Base-by-base conservation (phyloP, 768 basidiomycete genomes). In the Pulveroboletus sp. region DNA sequence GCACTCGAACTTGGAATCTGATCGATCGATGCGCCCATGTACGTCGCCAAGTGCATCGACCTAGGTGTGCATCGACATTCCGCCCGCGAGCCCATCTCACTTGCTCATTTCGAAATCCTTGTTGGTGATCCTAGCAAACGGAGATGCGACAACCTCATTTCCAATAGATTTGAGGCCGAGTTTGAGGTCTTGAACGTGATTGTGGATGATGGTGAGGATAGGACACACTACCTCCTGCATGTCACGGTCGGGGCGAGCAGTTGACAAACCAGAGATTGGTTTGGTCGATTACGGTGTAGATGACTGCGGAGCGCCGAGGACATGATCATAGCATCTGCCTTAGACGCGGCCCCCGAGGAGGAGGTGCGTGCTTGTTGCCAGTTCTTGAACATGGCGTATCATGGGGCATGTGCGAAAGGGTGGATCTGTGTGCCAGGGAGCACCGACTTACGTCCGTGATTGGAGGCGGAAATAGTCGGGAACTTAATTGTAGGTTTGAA, bases 11-110 rank as follows among this genome's bases (percentile, higher is more conserved):
- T 26, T 4, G 17, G 13, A 34, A 24, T 13, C 12, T 26, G 46
- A 56, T 52, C 40, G 41, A 62, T 64, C 53, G n/a, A n/a, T n/a
- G n/a, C 62, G 68, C n/a, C 54, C 62, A 51, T 76, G 70, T 10
- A 71, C 75, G 27, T 73, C 71, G 8, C 71, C 65, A n/a, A 81
- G 65, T 1, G 65, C 59, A 44, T 81, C 77, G 5, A 72, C 71
- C 79, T 78, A 80, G 10, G 76, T 79, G 30, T 76, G 71, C 72
- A 79, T 76, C 34, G 78, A 73, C 77, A 79, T 78, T 24, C 70
- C 77, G 6, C 76, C 76, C 4, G 78, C 74, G 76, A 79, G 77
- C 8, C 74, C 73, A 47, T 79, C 76, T 77, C 77, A 78, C 61
- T 71, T 75, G 61, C 77, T 79, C 66, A 78, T 72, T 61, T 78